Conservation (phyloP, 768 basidiomycete species). For the Arthromyces matolae region DNA sequence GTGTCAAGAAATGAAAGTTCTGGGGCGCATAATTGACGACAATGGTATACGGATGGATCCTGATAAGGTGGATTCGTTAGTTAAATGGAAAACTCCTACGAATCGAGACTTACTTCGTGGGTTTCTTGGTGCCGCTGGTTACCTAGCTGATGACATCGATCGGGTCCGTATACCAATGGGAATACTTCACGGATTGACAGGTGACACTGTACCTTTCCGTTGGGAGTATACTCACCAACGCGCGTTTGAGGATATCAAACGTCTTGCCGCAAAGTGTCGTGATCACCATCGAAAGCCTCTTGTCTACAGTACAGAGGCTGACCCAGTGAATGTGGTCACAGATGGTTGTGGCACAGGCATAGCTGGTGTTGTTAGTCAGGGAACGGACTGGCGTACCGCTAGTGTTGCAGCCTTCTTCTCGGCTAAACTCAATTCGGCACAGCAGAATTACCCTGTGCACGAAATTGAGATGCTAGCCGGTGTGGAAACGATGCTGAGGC, state of each 20-base stretch:
- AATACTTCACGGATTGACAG: too few species aligned
- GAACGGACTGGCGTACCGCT: constrained; percentile 22
- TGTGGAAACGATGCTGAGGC: constrained; percentile 34
- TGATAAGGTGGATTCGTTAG: constrained; percentile 30
- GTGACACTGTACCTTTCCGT: too few species aligned
- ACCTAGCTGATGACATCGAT: too few species aligned
- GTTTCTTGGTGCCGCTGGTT: too few species aligned
- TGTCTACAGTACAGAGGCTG: constrained; percentile 15
- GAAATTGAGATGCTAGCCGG: constrained; percentile 36
- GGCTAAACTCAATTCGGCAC: too few species aligned
- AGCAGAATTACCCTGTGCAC: too few species aligned
- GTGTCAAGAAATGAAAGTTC: too few species aligned
- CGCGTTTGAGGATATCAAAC: constrained; percentile 34
- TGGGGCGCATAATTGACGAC: constrained; percentile 27
- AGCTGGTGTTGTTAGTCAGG: constrained; percentile 28
- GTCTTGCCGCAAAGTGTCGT: constrained; percentile 11
- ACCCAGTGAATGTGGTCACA: constrained; percentile 28
- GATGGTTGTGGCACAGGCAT: too few species aligned
- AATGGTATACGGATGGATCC: constrained; percentile 37
- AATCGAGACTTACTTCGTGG: too few species aligned
- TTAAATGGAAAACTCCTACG: constrained; percentile 27
- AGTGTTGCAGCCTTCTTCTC: too few species aligned
- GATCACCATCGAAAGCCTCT: constrained; percentile 19
- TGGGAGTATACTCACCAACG: too few species aligned
- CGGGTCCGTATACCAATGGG: constrained; percentile 29